Conservation (phyloP, 1,284 basidiomycete genomes). For the Austroboletus rostrupii region DNA sequence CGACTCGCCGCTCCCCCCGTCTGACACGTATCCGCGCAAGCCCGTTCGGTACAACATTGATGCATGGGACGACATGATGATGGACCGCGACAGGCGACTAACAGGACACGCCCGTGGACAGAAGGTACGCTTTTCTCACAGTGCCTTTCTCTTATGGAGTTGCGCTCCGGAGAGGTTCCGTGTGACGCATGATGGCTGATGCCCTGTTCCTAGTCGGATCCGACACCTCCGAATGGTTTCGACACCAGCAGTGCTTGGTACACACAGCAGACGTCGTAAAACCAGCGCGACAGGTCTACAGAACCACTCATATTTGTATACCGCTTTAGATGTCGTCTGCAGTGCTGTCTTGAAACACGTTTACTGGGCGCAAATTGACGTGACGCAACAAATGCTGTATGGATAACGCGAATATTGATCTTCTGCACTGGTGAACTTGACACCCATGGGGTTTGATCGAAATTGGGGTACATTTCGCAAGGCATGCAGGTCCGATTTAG, state of each 20-base stretch:
- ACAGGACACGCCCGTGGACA: conserved; percentile 89
- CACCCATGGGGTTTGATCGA: neutral
- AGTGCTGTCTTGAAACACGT: neutral
- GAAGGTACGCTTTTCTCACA: conserved; percentile 48
- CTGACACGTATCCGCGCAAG: conserved; percentile 38
- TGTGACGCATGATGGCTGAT: neutral
- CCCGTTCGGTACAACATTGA: conserved; percentile 82
- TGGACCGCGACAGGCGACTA: conserved; percentile 82
- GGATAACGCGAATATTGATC: conserved; percentile 1
- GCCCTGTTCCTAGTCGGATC: conserved; percentile 54
- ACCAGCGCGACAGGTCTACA: conserved; percentile 7
- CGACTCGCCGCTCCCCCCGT: neutral
- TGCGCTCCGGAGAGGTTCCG: neutral
- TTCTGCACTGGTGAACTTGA: neutral
- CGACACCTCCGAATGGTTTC: conserved; percentile 70
- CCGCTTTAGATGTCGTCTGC: conserved; percentile 12
- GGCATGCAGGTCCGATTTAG: too few relatives aligned
- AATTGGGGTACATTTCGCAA: neutral
- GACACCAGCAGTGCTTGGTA: conserved; percentile 78
- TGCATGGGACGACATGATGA: conserved; percentile 93
- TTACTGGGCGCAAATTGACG: neutral
- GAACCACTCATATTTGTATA: conserved; percentile 16
- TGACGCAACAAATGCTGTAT: neutral
- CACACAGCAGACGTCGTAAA: conserved; percentile 46
- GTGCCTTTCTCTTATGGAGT: conserved; percentile 1